A percentile compares a stretch with the other conserved stretches of the same genome.
Evolutionary conservation across 352 stramenopile species (phyloP).

Genomic region (Globisporangium paddicum): DNA sequence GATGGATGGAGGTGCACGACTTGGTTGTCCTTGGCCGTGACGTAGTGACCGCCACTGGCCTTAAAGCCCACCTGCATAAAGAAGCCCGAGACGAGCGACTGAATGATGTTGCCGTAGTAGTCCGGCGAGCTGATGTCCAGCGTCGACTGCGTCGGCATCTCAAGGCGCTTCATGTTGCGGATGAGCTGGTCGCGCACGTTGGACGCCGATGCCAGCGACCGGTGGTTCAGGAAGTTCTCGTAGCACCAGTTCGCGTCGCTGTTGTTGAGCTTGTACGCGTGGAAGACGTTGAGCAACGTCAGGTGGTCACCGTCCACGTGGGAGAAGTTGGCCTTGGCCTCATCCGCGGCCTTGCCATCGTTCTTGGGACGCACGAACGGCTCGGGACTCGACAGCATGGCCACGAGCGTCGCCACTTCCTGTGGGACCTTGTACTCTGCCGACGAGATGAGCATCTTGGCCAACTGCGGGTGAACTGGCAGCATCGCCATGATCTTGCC

Average conservation of each 20-base stretch:
- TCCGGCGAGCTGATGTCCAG: slow-evolving; percentile 77
- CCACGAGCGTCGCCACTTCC: slow-evolving; percentile 97
- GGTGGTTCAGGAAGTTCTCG: slow-evolving; percentile 97
- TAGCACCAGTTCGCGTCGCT: slow-evolving; percentile 95
- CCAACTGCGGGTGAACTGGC: slow-evolving; percentile 96
- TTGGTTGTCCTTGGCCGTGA: slow-evolving; percentile 99
- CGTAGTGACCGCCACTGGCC: slow-evolving; percentile 88
- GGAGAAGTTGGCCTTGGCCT: slow-evolving; percentile 95
- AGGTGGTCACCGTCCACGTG: slow-evolving; percentile 97
- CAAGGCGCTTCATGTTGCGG: slow-evolving; percentile 94
- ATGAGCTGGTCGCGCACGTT: slow-evolving; percentile 97
- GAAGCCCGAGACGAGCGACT: slow-evolving; percentile 93
- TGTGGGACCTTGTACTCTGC: slow-evolving; percentile 95
- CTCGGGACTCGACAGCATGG: slow-evolving; percentile 93
- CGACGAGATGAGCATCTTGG: slow-evolving; percentile 96
- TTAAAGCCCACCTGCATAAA: slow-evolving; percentile 98
- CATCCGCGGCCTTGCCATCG: slow-evolving; percentile 94
- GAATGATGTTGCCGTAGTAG: slow-evolving; percentile 93
- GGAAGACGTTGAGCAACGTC: slow-evolving; percentile 97
- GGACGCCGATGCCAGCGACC: slow-evolving; percentile 91
- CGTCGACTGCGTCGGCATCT: slow-evolving; percentile 66
- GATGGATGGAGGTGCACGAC: slow-evolving; percentile 96
- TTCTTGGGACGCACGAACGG: slow-evolving; percentile 97
- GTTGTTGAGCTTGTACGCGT: slow-evolving; percentile 95
- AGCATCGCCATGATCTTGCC: slow-evolving; percentile 94